These are phyloP conservation scores for Smittium culicis DNA, from an alignment of 371 early-diverging fungal genomes.

Conservation along the genomic window DNA sequence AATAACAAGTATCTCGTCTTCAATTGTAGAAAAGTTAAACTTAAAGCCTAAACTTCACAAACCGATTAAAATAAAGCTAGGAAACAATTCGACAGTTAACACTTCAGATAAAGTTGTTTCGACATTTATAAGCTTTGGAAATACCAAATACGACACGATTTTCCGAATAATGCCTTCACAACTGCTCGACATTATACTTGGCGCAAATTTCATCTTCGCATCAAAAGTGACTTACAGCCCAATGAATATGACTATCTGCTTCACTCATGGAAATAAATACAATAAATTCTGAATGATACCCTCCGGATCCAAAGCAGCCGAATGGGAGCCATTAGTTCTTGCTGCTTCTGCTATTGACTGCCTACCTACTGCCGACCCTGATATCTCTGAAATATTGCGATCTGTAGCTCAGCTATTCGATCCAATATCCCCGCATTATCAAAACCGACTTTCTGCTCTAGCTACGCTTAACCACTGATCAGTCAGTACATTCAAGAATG, in stretches of 20 bases:
- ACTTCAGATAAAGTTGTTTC: background rate
- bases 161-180: slow-evolving; percentile 7
- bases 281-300: slow-evolving; percentile 1
- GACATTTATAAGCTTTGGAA: background rate
- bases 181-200: background rate
- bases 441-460: background rate
- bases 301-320: slow-evolving; percentile 2
- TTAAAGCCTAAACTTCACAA: background rate
- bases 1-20: background rate
- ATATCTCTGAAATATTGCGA: background rate
- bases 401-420: background rate
- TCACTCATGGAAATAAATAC: background rate
- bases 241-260: background rate
- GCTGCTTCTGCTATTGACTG: background rate
- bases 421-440: background rate
- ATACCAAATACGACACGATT: background rate
- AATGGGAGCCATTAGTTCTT: slow-evolving; percentile 3
- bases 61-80: background rate
- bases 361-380: background rate
- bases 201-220: slow-evolving; percentile 6
- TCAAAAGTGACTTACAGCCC: slow-evolving; percentile 1
- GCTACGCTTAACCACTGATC: background rate
- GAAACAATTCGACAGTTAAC: background rate
- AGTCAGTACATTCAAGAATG: background rate
- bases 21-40: background rate